These are phyloP conservation scores for Ophiostoma australiae DNA, from an alignment of 2,329 filamentous ascomycete species.

Conservation along the genomic window DNA sequence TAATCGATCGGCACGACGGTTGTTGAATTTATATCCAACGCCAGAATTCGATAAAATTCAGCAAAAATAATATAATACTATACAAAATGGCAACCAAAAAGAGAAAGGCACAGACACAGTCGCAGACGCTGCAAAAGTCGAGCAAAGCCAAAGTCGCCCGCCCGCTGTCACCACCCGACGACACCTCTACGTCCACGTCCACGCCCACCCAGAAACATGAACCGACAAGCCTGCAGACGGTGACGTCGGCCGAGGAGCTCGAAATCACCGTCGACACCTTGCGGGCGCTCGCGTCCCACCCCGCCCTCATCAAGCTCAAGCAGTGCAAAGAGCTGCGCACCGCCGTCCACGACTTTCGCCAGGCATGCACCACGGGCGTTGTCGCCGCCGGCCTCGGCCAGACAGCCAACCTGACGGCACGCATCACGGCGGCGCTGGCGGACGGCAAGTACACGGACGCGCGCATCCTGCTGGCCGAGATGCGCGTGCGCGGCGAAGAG, in stretches of 20 bases:
- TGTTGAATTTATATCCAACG: neutral
- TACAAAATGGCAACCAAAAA: neutral
- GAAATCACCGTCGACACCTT: slow-evolving; percentile 64
- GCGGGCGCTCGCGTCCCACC: slow-evolving; percentile 52
- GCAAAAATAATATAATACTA: too few relatives aligned
- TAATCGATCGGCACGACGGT: neutral
- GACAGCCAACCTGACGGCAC: slow-evolving; percentile 62
- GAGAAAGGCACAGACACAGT: slow-evolving; percentile 8
- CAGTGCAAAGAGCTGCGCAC: slow-evolving; percentile 61
- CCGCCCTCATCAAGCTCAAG: slow-evolving; percentile 62
- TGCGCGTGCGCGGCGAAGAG: slow-evolving; percentile 60
- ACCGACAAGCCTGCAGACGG: slow-evolving; percentile 44
- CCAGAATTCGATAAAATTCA: neutral
- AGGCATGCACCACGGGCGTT: slow-evolving; percentile 62
- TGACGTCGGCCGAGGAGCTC: slow-evolving; percentile 60
- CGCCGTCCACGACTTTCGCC: slow-evolving; percentile 64
- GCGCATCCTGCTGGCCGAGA: slow-evolving; percentile 61
- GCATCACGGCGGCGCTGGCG: slow-evolving; percentile 60
- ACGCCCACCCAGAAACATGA: neutral
- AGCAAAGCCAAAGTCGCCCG: slow-evolving; percentile 6
- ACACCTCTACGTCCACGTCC: neutral
- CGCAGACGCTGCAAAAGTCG: neutral
- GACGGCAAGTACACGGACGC: slow-evolving; percentile 64
- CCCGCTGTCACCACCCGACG: slow-evolving; percentile 8
- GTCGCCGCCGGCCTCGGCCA: slow-evolving; percentile 58